Conservation (phyloP, 2,329 filamentous ascomycete species). For the Pseudogymnoascus sp. region DNA sequence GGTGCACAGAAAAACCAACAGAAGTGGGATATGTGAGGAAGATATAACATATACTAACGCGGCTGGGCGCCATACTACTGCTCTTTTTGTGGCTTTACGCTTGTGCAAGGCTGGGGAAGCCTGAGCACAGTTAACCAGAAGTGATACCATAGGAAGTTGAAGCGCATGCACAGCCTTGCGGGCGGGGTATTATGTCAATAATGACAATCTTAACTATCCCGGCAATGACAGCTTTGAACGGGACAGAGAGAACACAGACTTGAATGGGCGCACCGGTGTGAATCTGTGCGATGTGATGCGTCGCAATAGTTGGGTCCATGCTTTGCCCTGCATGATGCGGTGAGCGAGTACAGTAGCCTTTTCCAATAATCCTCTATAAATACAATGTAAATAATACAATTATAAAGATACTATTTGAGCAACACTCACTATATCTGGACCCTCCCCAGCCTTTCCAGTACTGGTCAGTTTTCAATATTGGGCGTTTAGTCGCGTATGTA, state of each 20-base stretch:
- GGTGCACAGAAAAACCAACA: not conserved
- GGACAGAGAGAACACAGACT: too few relatives aligned
- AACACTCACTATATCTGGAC: not conserved
- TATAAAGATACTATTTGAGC: not conserved
- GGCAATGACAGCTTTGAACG: not conserved
- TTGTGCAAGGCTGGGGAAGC: not conserved
- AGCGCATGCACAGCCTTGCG: not conserved
- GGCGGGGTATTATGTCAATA: not conserved
- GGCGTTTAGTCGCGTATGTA: not conserved
- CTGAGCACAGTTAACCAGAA: not conserved
- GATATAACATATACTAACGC: not conserved
- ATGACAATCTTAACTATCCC: not conserved
- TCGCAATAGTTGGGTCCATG: not conserved
- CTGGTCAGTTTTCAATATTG: not conserved
- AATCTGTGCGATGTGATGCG: not conserved
- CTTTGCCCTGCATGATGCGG: too few relatives aligned
- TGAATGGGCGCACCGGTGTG: not conserved
- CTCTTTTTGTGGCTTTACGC: not conserved
- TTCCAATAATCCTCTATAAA: not conserved
- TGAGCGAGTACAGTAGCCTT: not conserved
- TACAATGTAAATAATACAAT: not conserved
- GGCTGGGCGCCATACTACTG: not conserved
- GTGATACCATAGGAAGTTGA: not conserved
- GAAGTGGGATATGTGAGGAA: not conserved
- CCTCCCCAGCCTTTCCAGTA: not conserved